Base-by-base conservation (phyloP, 2,329 filamentous ascomycete genomes). In the Diplodia seriata region DNA sequence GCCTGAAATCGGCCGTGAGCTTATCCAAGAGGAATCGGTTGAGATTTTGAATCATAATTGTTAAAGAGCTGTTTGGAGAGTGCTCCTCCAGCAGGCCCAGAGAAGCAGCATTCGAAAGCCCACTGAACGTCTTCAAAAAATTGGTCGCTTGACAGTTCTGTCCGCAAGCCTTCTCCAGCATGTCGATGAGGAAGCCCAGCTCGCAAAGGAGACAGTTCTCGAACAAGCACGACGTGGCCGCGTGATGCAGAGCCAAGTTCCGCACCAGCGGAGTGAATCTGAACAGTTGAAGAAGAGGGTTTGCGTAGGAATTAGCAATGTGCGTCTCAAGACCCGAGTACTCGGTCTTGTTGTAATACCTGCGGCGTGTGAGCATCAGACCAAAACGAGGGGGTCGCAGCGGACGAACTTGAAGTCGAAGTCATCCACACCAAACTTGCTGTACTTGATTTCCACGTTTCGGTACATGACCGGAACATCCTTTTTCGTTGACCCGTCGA, bases 371-470 rank as follows among this genome's bases (percentile, higher is more conserved):
- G 4, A 68, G 57, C 14, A 38, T 62, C 47, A 5, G 3, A n/a
- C 15, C 3, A 14, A 15, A n/a, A 18, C 15, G 29, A 18, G 11
- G 3, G 15, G 14, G 23, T 5, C 57, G 50, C 2, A 43, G 6
- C 18, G 3, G 15, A 80, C 88, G 74, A 81, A 92, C 89, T 91
- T 91, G 80, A 99, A 99, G 78, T 99, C 95, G 77, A 99, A 99
- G 78, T 99, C 96, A 74, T 98, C 94, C n/a, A 99, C 93, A 23
- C 95, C 95, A 78, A 97, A 99, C 76, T 93, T 96, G 84, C 94
- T 97, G 82, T 98, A 99, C 77, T 97, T 97, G 81, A 99, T 99
- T 78, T 98, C 94, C 12, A 97, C 91, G 74, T 93, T 94, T 71
- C 91, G 90, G 78, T 99, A 99, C 82, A 95, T 92, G 9, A 91